Evolutionary conservation across 139 green algal genomes (phyloP).

Genomic region (Chloropicon primus): DNA sequence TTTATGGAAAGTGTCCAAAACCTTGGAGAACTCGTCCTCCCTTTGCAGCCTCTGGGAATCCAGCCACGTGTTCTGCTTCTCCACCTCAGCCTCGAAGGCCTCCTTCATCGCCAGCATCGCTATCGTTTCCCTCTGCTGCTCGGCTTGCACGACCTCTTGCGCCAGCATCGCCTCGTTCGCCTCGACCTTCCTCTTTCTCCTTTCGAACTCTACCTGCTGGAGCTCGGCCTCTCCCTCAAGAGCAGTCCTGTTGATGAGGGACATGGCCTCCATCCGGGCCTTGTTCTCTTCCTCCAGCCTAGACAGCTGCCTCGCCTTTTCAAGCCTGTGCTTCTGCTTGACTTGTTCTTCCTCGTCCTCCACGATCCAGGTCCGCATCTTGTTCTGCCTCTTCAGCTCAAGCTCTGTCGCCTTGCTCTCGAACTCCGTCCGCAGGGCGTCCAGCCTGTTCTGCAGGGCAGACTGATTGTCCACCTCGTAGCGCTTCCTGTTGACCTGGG

Average conservation of each 20-base stretch:
- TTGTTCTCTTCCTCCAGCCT: neutral
- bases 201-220: neutral
- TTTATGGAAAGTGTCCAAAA: neutral
- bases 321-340: neutral
- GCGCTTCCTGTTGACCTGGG: conserved; percentile 35
- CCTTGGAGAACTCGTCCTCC: neutral
- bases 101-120: neutral
- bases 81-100: neutral
- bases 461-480: conserved; percentile 35
- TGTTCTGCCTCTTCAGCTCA: neutral
- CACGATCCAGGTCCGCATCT: neutral
- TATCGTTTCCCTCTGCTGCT: neutral
- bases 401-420: neutral
- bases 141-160: neutral
- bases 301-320: neutral
- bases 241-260: neutral
- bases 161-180: neutral
- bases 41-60: neutral
- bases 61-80: neutral
- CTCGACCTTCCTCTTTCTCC: neutral
- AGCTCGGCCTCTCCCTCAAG: neutral
- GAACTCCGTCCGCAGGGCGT: conserved; percentile 14
- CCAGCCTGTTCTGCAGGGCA: conserved; percentile 14
- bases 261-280: neutral
- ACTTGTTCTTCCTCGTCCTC: neutral